A percentile compares a stretch with the other conserved stretches of the same genome.
Conservation (phyloP, 257 asterid species). For the Hygrophila difformis region DNA sequence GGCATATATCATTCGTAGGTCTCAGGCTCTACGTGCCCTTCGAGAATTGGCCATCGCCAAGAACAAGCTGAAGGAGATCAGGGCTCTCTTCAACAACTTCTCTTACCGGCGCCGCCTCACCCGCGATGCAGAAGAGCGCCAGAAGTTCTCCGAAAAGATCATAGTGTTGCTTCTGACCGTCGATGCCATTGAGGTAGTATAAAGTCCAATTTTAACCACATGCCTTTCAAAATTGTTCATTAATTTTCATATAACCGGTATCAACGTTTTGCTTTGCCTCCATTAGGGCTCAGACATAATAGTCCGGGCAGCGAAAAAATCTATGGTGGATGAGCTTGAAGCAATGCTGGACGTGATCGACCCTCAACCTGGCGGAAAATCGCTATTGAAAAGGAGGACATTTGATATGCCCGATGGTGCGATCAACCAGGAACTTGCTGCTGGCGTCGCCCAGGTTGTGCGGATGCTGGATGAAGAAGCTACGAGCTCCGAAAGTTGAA, state of each 20-base stretch:
- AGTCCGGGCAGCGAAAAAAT: constrained; percentile 67
- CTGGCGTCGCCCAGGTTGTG: constrained; percentile 88
- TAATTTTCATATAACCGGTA: too few species aligned
- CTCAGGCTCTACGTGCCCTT: constrained; percentile 78
- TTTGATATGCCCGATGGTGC: constrained; percentile 81
- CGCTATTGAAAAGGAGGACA: constrained; percentile 59
- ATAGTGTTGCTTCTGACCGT: constrained; percentile 88
- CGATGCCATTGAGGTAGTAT: constrained; percentile 82
- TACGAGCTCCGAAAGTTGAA: constrained; percentile 34
- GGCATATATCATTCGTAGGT: constrained; percentile 67
- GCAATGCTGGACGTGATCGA: constrained; percentile 94
- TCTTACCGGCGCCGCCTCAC: constrained; percentile 61
- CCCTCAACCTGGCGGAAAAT: constrained; percentile 64
- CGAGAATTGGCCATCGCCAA: constrained; percentile 93
- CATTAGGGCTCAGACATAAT: constrained; percentile 72
- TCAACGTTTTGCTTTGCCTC: background rate
- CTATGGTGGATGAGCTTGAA: constrained; percentile 84
- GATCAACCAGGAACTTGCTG: constrained; percentile 69
- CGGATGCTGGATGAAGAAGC: constrained; percentile 67
- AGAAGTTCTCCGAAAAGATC: constrained; percentile 83
- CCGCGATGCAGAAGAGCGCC: constrained; percentile 79
- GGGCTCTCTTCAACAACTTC: constrained; percentile 85
- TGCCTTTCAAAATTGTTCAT: too few species aligned
- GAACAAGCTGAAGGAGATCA: constrained; percentile 78
- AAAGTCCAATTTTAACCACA: too few species aligned